A percentile compares a stretch with the other conserved stretches of the same genome.
These are phyloP conservation scores for Endoconidiophora laricicola DNA, from an alignment of 2,329 filamentous ascomycete genomes.

Conservation along the genomic window DNA sequence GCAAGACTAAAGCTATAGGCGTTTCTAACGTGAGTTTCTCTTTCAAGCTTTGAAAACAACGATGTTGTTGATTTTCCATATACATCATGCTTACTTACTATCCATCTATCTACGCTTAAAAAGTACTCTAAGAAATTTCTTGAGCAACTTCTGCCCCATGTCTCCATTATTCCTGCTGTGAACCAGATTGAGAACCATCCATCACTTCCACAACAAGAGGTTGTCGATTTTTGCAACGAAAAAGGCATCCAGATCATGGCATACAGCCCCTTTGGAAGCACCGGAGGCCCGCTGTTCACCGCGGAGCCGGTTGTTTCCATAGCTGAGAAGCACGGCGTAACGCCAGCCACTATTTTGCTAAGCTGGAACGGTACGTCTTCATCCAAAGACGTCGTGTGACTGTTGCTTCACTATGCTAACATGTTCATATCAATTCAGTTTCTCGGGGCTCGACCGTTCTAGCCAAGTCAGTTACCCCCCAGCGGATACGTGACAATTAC, in stretches of 20 bases:
- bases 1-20: constrained; percentile 30
- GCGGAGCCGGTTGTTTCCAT: constrained; percentile 46
- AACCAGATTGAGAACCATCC: constrained; percentile 58
- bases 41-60: constrained; percentile 15
- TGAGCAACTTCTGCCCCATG: constrained; percentile 29
- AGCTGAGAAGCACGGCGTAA: constrained; percentile 45
- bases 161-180: constrained; percentile 39
- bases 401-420: not conserved
- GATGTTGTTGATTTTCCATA: not conserved
- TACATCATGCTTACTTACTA: not conserved
- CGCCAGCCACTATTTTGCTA: constrained; percentile 46
- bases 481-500: constrained; percentile 53
- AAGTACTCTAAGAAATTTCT: constrained; percentile 40
- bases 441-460: constrained; percentile 53
- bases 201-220: constrained; percentile 43
- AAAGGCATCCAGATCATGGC: constrained; percentile 45
- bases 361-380: constrained; percentile 50
- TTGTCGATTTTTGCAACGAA: constrained; percentile 38
- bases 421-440: constrained; percentile 26
- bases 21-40: constrained; percentile 33
- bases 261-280: constrained; percentile 50
- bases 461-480: constrained; percentile 53
- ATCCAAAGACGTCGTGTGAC: too few relatives aligned
- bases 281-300: constrained; percentile 46
- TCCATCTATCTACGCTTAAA: not conserved